These are phyloP conservation scores for Lodderomyces parapsilosis DNA, from an alignment of 1,139 yeast genomes.

Conservation along the genomic window DNA sequence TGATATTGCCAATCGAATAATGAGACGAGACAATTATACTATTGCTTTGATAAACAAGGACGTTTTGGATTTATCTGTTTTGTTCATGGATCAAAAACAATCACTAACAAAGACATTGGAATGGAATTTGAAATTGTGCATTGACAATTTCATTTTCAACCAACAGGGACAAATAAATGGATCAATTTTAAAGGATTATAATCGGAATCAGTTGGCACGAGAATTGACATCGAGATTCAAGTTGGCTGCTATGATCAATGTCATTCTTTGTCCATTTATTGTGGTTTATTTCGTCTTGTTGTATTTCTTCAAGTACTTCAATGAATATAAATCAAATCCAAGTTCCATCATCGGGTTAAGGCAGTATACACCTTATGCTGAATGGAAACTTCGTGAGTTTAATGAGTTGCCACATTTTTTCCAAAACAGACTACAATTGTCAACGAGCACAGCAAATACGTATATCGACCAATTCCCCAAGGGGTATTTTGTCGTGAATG, in stretches of 20 bases:
- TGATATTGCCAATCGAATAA: slow-evolving; percentile 90
- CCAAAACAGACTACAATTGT: slow-evolving; percentile 70
- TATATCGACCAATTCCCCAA: slow-evolving; percentile 93
- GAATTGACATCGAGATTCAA: slow-evolving; percentile 78
- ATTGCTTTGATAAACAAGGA: slow-evolving; percentile 85
- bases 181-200: slow-evolving; percentile 67
- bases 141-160: slow-evolving; percentile 83
- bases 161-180: slow-evolving; percentile 82
- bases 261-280: slow-evolving; percentile 80
- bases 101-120: slow-evolving; percentile 84
- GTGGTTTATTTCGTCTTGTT: slow-evolving; percentile 78
- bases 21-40: slow-evolving; percentile 92
- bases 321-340: slow-evolving; percentile 89
- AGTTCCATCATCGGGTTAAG: slow-evolving; percentile 74
- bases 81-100: slow-evolving; percentile 26
- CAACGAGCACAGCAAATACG: slow-evolving; percentile 75
- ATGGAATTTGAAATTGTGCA: slow-evolving; percentile 89
- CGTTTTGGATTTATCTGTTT: slow-evolving; percentile 58
- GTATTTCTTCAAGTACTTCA: slow-evolving; percentile 87
- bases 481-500: slow-evolving; percentile 54
- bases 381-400: slow-evolving; percentile 92
- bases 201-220: slow-evolving; percentile 62
- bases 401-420: slow-evolving; percentile 91
- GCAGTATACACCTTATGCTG: slow-evolving; percentile 91
- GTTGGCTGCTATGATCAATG: slow-evolving; percentile 83